phyloP scores from a whole-genome alignment of 768 basidiomycete genomes.

The Russula virescens region DNA sequence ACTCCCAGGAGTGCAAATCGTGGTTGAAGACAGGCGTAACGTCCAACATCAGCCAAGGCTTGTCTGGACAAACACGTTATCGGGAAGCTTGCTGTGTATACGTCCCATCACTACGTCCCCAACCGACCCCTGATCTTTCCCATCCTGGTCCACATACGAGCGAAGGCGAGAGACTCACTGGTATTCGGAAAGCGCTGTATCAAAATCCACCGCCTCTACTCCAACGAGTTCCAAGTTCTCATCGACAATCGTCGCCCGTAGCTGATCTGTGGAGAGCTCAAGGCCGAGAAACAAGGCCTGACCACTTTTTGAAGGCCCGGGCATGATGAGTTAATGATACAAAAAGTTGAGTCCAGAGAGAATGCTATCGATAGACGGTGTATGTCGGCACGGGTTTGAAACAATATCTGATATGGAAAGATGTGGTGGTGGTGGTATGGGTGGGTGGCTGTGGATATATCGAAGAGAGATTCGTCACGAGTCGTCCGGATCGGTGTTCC shows the following conservation, averaged over 20 bases:
- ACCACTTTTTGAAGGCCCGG: constrained; percentile 34
- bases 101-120: neutral
- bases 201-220: constrained; percentile 80
- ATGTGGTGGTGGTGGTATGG: neutral
- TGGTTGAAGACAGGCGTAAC: neutral
- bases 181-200: constrained; percentile 70
- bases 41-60: neutral
- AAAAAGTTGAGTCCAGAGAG: neutral
- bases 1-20: constrained; percentile 7
- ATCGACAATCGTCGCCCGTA: constrained; percentile 79
- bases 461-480: constrained; percentile 6
- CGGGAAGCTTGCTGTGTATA: neutral
- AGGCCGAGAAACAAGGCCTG: constrained; percentile 74
- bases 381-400: neutral
- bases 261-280: constrained; percentile 79
- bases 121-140: neutral
- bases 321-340: constrained; percentile 11
- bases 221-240: constrained; percentile 77
- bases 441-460: neutral
- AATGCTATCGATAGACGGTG: neutral
- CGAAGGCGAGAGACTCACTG: constrained; percentile 48
- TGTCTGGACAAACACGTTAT: neutral
- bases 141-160: neutral
- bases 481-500: constrained; percentile 6
- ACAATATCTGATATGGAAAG: neutral